Evolutionary conservation across 2,329 filamentous ascomycete species (phyloP), one percentile per base, ranked within the genome.

Genomic region (Diaporthe aspalathi): DNA sequence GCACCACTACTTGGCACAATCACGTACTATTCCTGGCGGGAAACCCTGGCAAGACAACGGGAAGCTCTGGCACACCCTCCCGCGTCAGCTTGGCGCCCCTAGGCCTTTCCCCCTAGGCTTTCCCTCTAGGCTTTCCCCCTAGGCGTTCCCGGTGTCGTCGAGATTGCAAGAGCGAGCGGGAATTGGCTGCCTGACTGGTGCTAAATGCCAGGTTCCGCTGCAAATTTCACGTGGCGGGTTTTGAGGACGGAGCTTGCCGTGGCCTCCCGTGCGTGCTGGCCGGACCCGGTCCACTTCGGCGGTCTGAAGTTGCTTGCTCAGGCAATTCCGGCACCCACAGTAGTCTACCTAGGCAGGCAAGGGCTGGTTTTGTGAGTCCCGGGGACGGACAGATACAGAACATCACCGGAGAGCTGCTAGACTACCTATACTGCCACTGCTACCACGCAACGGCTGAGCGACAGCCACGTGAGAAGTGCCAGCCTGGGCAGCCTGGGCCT

Each of bases 211-310:
- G 27, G 60, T 17, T 49, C 45, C 60, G 60, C n/a, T 38, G 20
- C 60, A 16, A 50, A 50, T 50, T 65, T 50, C 60, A 65, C 60
- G 60, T 50, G 60, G 60, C 45, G 38, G 60, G 60, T 27, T n/a
- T 17, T 24, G 45, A 24, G 38, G 12, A 38, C 45, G 60, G 60
- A 50, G 45, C 27, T 24, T 65, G 45, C 45, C 45, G 45, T 20
- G 60, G 8, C 6, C 9, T 38, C 35, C 35, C 45, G 45, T 20
- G 60, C 5, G 27, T 35, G 60, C n/a, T 63, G 43, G 43, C n/a
- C 6, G 14, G n/a, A 14, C 27, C 14, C n/a, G 45, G 29, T 65
- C 60, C 60, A 50, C 43, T 20, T 24, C n/a, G n/a, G 17, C 12
- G 17, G 29, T 35, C 32, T 35, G 32, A n/a, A n/a, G n/a, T n/a